Evolutionary conservation across 2,329 filamentous ascomycete species (phyloP).

Genomic region (Colletotrichum tropicale): DNA sequence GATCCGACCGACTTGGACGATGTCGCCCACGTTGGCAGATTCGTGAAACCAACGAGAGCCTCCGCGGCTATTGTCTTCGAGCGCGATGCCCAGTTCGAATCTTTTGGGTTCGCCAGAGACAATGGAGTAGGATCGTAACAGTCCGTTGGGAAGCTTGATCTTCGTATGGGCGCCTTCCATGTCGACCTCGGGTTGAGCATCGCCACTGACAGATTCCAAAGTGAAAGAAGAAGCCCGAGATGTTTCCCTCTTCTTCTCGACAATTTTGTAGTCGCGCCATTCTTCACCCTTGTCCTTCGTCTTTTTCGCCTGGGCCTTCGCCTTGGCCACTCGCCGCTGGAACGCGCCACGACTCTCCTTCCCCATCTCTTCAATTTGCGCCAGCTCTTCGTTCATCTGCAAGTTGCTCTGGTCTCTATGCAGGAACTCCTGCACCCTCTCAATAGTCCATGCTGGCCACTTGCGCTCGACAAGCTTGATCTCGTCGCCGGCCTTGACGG

Average conservation of each 20-base stretch:
- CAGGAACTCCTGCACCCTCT: slow-evolving; percentile 66
- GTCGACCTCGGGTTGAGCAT: slow-evolving; percentile 31
- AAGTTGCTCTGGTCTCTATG: slow-evolving; percentile 57
- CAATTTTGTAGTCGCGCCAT: slow-evolving; percentile 53
- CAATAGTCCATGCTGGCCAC: slow-evolving; percentile 66
- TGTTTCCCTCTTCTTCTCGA: slow-evolving; percentile 56
- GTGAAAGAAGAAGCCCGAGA: slow-evolving; percentile 54
- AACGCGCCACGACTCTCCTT: slow-evolving; percentile 55
- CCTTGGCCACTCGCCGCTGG: slow-evolving; percentile 53
- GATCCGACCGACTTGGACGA: slow-evolving; percentile 55
- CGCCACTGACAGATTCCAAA: slow-evolving; percentile 48
- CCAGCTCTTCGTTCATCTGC: slow-evolving; percentile 57
- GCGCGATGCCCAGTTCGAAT: slow-evolving; percentile 64
- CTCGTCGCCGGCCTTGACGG: slow-evolving; percentile 59
- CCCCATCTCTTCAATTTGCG: slow-evolving; percentile 54
- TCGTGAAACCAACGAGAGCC: slow-evolving; percentile 65
- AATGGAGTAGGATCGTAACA: slow-evolving; percentile 66
- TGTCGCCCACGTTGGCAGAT: slow-evolving; percentile 47
- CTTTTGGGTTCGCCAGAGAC: slow-evolving; percentile 52
- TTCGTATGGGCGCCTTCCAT: slow-evolving; percentile 57
- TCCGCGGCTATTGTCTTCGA: slow-evolving; percentile 60
- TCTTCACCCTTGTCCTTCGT: slow-evolving; percentile 30
- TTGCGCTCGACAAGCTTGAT: slow-evolving; percentile 59
- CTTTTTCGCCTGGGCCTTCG: slow-evolving; percentile 31
- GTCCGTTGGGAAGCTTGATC: slow-evolving; percentile 59